Evolutionary conservation across 495 filamentous ascomycete genomes (phyloP), one percentile per base, ranked within the genome.

Genomic region (Pseudevernia furfuracea): DNA sequence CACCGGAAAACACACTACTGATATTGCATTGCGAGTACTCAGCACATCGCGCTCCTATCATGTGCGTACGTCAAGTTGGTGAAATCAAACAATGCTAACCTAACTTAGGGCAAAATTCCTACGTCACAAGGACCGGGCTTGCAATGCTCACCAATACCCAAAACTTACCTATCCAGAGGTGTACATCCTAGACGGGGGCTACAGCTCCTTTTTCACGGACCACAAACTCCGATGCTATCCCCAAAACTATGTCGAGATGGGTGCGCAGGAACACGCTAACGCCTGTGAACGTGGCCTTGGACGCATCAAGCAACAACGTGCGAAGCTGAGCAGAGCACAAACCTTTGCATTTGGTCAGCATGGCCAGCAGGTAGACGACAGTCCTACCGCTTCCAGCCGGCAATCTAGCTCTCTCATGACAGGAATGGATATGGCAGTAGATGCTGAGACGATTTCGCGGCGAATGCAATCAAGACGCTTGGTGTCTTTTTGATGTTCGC

Each of bases 11-110:
- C 60, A 92, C 90, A 0, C 80, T 96, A 10, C 72, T 99, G 56
- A 87, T 99, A 62, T 87, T 99, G 67, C 95, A 99, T 75, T 99
- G 95, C 81, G 95, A 99, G 72, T 99, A 97, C 73, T 97, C 94
- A 32, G 92, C 90, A 41, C 93, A 96, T 76, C 89, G 94, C 32
- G 94, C 94, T n/a, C 94, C 94, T 34, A 88, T 96, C 69, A 97
- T 97, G 92, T 68, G 75, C 77, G 68, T 63, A 38, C 41, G 19
- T 10, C 60, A 34, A 21, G 21, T 4, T 5, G 1, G 15, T 53
- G 53, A 25, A 28, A 15, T 10, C 10, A 1, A n/a, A 17, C 28
- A 6, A 19, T 44, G 38, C 69, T 74, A 66, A 76, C 36, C 34
- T 58, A 14, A 60, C 58, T 7, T 43, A 85, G 81, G 77, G 90